These are phyloP conservation scores for Trichoderma simmonsii DNA, from an alignment of 2,329 filamentous ascomycete species.

Conservation along the genomic window DNA sequence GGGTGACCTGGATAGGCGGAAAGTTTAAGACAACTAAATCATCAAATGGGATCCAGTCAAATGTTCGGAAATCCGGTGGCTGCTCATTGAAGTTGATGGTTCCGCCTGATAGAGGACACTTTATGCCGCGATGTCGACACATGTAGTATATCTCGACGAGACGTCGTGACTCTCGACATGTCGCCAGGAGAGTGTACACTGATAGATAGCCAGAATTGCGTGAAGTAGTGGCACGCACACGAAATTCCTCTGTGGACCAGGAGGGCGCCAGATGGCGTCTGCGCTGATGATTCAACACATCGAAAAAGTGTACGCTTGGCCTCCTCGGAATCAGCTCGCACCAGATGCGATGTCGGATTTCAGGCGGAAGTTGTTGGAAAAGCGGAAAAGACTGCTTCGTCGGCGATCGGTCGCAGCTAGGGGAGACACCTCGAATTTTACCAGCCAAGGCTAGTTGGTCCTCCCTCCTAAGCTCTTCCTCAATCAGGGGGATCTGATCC, in stretches of 20 bases:
- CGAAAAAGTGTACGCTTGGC: conserved; percentile 15
- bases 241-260: conserved; percentile 17
- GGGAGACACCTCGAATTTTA: background rate
- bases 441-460: background rate
- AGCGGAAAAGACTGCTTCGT: background rate
- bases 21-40: conserved; percentile 16
- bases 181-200: conserved; percentile 6
- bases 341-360: conserved; percentile 16
- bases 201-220: conserved; percentile 14
- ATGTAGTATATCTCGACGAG: conserved; percentile 1
- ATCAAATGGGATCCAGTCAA: conserved; percentile 17
- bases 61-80: conserved; percentile 7
- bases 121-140: background rate
- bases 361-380: conserved; percentile 8
- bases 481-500: conserved; percentile 23
- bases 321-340: background rate
- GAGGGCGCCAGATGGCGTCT: conserved; percentile 4
- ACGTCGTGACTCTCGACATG: conserved; percentile 4
- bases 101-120: background rate
- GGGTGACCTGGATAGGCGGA: background rate
- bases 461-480: conserved; percentile 18
- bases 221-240: conserved; percentile 1
- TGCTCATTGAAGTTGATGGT: background rate
- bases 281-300: conserved; percentile 13
- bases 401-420: background rate